These are phyloP conservation scores for Plasmodium blacklocki DNA, from an alignment of 169 alveolate genomes.

Conservation along the genomic window DNA sequence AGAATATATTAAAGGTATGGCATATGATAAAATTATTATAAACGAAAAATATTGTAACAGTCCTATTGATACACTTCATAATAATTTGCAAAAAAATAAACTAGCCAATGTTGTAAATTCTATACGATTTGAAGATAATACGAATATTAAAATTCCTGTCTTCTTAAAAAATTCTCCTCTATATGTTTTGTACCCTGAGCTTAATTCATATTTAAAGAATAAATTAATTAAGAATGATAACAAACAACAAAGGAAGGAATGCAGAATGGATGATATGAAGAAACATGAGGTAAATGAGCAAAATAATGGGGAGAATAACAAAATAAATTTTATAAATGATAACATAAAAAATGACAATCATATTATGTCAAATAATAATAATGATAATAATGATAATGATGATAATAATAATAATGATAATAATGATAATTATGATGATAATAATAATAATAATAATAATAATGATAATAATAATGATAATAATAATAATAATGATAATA, in stretches of 20 bases:
- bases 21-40: conserved; percentile 23
- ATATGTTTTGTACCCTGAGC: conserved; percentile 43
- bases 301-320: not conserved
- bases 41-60: conserved; percentile 13
- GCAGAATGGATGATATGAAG: not conserved
- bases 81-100: conserved; percentile 33
- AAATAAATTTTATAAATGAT: too few species aligned
- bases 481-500: not conserved
- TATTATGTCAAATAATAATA: too few species aligned
- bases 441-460: not conserved
- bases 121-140: conserved; percentile 33
- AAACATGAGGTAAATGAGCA: not conserved
- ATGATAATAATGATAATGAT: not conserved
- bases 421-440: not conserved
- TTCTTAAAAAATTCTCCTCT: conserved; percentile 36
- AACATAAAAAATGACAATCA: too few species aligned
- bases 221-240: not conserved
- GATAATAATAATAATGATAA: not conserved
- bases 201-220: not conserved
- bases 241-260: not conserved
- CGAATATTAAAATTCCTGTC: conserved; percentile 33
- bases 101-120: conserved; percentile 37
- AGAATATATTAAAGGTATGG: conserved; percentile 23
- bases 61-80: conserved; percentile 29
- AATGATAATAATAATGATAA: too few species aligned